These are phyloP conservation scores for Ceratocystis huliohia DNA, from an alignment of 2,329 filamentous ascomycete genomes.

Conservation along the genomic window DNA sequence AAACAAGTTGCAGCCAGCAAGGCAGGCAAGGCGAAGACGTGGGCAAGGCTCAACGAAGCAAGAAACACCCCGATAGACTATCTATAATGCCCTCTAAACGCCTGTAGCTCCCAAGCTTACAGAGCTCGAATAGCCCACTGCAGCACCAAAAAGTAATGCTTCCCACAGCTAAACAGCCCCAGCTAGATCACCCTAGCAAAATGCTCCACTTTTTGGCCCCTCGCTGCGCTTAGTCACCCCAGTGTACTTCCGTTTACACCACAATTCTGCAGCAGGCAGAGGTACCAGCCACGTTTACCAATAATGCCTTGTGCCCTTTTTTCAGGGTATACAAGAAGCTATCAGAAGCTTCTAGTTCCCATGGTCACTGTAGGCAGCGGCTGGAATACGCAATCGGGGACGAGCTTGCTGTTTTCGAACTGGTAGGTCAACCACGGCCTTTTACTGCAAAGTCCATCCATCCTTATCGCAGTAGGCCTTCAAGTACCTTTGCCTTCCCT, in stretches of 20 bases:
- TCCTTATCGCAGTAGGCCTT: too few relatives aligned
- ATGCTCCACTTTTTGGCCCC: conserved; percentile 17
- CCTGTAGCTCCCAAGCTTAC: too few relatives aligned
- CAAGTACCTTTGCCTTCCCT: too few relatives aligned
- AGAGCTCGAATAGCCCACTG: too few relatives aligned
- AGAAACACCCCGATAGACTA: too few relatives aligned
- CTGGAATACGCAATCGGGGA: conserved; percentile 17
- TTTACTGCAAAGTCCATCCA: neutral
- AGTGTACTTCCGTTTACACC: neutral
- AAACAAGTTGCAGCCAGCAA: conserved; percentile 3
- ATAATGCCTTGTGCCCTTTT: neutral
- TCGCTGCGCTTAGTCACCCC: conserved; percentile 17
- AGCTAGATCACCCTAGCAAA: neutral
- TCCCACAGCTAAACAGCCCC: too few relatives aligned
- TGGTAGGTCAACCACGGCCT: neutral
- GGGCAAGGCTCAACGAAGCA: neutral
- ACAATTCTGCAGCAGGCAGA: neutral
- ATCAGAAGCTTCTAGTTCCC: conserved; percentile 19
- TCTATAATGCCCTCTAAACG: too few relatives aligned
- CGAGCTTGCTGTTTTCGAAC: neutral
- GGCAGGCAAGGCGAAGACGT: conserved; percentile 2
- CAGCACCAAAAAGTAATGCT: too few relatives aligned
- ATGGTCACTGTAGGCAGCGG: conserved; percentile 14
- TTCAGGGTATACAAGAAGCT: conserved; percentile 3
- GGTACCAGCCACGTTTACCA: conserved; percentile 17